Base-by-base conservation (phyloP, 768 basidiomycete genomes). In the Mycena latifolia region DNA sequence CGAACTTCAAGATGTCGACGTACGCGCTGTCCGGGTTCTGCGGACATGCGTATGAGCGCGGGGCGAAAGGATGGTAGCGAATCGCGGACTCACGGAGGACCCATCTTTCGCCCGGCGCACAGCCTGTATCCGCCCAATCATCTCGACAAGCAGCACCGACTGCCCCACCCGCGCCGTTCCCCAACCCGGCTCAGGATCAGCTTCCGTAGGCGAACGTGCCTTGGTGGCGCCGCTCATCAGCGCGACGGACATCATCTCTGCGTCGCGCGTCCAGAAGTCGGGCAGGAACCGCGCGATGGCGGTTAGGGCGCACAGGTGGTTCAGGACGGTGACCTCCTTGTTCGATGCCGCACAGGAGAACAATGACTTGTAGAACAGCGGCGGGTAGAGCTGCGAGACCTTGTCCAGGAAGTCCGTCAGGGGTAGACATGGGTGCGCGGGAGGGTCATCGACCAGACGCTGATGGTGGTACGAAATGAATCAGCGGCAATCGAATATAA, bases 171-270 rank as follows among this genome's bases (percentile, higher is more conserved):
- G 83, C 25, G 85, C 83, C 56, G 78, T 80, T 5, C 81, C 85
- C 85, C 85, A 87, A n/a, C 68, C 46, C 45, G 63, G 55, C 8
- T 25, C 66, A 8, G 56, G 48, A 18, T 66, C 66, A 20, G 6
- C 17, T 5, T 14, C 37, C 62, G 52, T 46, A n/a, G n/a, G n/a
- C n/a, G n/a, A n/a, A 69, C 55, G 33, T 71, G 66, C 59, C 69
- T 76, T 56, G 72, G n/a, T n/a, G n/a, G 80, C 75, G 65, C 87
- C 86, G 61, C 84, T 87, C 82, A 90, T 85, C 45, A 93, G 72
- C 12, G 89, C 92, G 3, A 93, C 83, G 5, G 88, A 81, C 70
- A 92, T 79, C 92, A 94, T 93, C 70, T 93, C 92, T 8, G 88
- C 80, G 73, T 93, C 88, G 25, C 85, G 82, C 9, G 82, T 81